Evolutionary conservation across 768 basidiomycete species (phyloP).

Genomic region (Tricholoma furcatifolium): DNA sequence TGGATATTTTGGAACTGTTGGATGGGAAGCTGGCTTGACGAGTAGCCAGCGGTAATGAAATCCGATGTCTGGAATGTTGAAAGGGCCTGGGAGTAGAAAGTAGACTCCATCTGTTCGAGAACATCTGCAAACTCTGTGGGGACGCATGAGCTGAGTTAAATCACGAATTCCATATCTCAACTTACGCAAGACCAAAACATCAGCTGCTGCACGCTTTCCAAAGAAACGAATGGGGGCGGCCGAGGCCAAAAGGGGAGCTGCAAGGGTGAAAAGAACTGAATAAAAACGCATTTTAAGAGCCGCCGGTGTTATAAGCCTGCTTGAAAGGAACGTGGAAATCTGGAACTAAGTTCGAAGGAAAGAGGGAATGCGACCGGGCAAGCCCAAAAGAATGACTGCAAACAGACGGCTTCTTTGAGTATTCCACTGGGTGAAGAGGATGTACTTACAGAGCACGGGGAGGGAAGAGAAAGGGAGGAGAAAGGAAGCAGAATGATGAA

Average conservation of each 20-base stretch:
- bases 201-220: constrained; percentile 40
- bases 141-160: neutral
- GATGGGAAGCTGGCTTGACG: constrained; percentile 48
- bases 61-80: constrained; percentile 61
- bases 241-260: constrained; percentile 42
- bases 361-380: constrained; percentile 71
- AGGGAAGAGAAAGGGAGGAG: constrained; percentile 30
- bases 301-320: constrained; percentile 40
- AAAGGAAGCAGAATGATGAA: constrained; percentile 21
- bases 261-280: constrained; percentile 40
- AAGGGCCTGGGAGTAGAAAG: constrained; percentile 69
- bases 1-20: constrained; percentile 63
- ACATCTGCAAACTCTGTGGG: constrained; percentile 71
- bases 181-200: constrained; percentile 63
- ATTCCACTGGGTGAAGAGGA: neutral
- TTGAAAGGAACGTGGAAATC: constrained; percentile 37
- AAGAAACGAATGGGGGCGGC: constrained; percentile 48
- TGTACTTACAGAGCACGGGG: constrained; percentile 37
- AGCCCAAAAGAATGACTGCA: constrained; percentile 53
- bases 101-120: constrained; percentile 69
- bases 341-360: constrained; percentile 33
- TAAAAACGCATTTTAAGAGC: constrained; percentile 48
- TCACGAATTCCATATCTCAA: constrained; percentile 7
- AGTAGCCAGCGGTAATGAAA: constrained; percentile 66
- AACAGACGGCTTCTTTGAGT: constrained; percentile 10